These are phyloP conservation scores for Citrus cavaleriei DNA, from an alignment of 345 rosid genomes.

Conservation along the genomic window DNA sequence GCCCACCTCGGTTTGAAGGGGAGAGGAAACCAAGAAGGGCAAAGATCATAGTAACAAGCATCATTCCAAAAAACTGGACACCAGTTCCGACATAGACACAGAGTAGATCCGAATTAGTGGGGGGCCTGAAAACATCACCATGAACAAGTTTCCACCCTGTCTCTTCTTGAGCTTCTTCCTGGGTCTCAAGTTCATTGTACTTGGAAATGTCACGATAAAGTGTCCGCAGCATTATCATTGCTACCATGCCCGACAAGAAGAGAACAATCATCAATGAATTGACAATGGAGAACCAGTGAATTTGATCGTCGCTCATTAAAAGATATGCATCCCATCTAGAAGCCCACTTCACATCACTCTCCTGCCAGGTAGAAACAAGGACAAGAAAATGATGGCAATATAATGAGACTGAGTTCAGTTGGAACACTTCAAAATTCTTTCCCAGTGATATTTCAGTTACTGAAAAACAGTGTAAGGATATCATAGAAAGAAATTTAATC, in stretches of 20 bases:
- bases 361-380: slow-evolving; percentile 33
- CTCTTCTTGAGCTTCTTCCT: slow-evolving; percentile 87
- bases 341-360: slow-evolving; percentile 84
- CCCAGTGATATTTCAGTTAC: not conserved
- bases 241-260: slow-evolving; percentile 83
- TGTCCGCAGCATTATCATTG: slow-evolving; percentile 77
- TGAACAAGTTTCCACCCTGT: slow-evolving; percentile 86
- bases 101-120: slow-evolving; percentile 56
- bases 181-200: slow-evolving; percentile 81
- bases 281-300: slow-evolving; percentile 83
- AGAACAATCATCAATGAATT: slow-evolving; percentile 81
- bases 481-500: not conserved
- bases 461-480: not conserved
- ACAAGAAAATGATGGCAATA: slow-evolving; percentile 14
- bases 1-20: slow-evolving; percentile 82
- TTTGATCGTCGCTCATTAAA: slow-evolving; percentile 73
- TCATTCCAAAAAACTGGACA: slow-evolving; percentile 73
- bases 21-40: slow-evolving; percentile 78
- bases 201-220: slow-evolving; percentile 80
- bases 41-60: slow-evolving; percentile 70
- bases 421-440: not conserved
- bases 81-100: slow-evolving; percentile 77
- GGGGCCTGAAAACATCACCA: slow-evolving; percentile 82
- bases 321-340: slow-evolving; percentile 91
- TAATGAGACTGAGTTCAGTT: not conserved